Base-by-base conservation (phyloP, 179 eudicot genomes). In the Heliamphora pulchella region DNA sequence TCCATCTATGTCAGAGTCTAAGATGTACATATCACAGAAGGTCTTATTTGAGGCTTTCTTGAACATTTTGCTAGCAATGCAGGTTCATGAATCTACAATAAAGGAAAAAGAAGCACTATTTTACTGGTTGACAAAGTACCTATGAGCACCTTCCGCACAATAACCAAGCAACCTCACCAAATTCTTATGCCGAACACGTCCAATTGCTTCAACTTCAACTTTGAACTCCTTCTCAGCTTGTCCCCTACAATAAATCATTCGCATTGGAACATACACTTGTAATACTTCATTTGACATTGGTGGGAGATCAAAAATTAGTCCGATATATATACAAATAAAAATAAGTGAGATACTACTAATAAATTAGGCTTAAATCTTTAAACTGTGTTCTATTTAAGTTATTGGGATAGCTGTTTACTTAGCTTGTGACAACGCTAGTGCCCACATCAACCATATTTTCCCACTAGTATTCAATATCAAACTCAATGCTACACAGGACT, bases 111-210 rank as follows among this genome's bases (percentile, higher is more conserved):
- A 81, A 20, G 67, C 69, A 39, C 41, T 57, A 44, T 18, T 43
- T 14, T 51, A 43, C 64, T 74, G 0, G 2, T 14, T 41, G 66
- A 53, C 8, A n/a, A 73, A 10, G 20, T 81, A 87, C 90, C 88
- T 84, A 20, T 87, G 82, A 76, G 90, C 90, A 79, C 90, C 90
- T 82, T 87, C 88, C 18, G 83, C 88, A 64, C 90, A 87, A 67
- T 87, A 87, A 31, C 90, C 90, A 11, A 87, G 80, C 84, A 87
- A 72, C 46, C 87, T 80, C 46, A 87, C 90, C 39, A 87, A 84
- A 82, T 87, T 87, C 77, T 87, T 87, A 82, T 87, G 90, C 59
- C 90, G 69, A 15, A 86, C 88, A 20, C 87, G 88, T 57, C 90
- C 87, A 69, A 87, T 87, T 50, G 81, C 90, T 31, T 87, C 90